Percentiles rank a stretch among this genome's conserved stretches.
These are phyloP conservation scores for Quercus glauca DNA, from an alignment of 306 rosid genomes.

Conservation along the genomic window DNA sequence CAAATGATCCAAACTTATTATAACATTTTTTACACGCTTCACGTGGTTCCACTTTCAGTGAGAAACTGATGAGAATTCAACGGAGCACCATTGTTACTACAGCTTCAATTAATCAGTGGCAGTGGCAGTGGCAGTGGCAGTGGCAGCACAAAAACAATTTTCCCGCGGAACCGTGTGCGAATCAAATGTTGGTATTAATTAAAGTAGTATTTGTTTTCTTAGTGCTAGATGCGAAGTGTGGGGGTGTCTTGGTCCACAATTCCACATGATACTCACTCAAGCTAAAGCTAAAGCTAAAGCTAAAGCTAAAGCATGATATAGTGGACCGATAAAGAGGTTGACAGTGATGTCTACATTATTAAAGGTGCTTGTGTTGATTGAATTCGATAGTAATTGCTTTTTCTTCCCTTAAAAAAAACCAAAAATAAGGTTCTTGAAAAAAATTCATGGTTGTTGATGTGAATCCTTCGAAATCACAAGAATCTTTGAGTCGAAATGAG, in stretches of 20 bases:
- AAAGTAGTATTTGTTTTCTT: no score
- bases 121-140: neutral
- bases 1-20: neutral
- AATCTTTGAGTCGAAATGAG: no score
- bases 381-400: no score
- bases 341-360: neutral
- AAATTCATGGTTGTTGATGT: no score
- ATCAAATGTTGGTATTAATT: no score
- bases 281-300: no score
- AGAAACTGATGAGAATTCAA: neutral
- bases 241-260: neutral
- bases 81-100: neutral
- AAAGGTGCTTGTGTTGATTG: neutral
- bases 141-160: no score
- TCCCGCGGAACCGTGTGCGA: no score
- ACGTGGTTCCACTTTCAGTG: conserved; percentile 1
- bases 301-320: neutral
- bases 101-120: neutral
- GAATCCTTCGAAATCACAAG: no score
- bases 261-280: neutral
- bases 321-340: neutral
- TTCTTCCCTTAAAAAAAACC: no score
- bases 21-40: conserved; percentile 3
- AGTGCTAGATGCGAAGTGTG: no score
- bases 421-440: no score